Evolutionary conservation across 345 rosid genomes (phyloP), one percentile per base, ranked within the genome.

Genomic region (Angophora floribunda): DNA sequence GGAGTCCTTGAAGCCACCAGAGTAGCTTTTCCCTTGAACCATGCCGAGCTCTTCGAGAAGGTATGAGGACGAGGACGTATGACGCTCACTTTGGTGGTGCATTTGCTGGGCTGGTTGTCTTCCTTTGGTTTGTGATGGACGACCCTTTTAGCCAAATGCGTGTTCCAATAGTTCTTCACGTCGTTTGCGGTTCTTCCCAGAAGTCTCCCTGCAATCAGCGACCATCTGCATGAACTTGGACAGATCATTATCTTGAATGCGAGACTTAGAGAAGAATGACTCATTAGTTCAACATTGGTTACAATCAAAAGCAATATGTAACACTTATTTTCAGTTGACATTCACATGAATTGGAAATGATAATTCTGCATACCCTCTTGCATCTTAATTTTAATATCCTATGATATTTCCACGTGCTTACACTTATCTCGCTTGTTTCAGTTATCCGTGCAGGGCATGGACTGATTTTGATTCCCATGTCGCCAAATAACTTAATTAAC

Each of bases 171-270:
- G 49, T 91, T 90, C 70, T 90, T 91, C 82, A 90, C 91, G 22
- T 90, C 91, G 44, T 91, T 88, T 13, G 89, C 91, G 13, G 91
- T 90, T 59, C 93, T 89, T 86, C 92, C 92, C 47, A 89, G 93
- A 28, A 89, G 84, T 86, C 93, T 90, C 26, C 93, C 93, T 1
- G 90, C 91, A 78, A 90, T 91, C 89, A 89, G 15, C 9, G 93
- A 87, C 93, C 93, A 91, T 86, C 93, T 91, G 87, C 22, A 53
- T 36, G 16, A 26, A n/a, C 50, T 57, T 45, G 51, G 28, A 41
- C 51, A 85, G 26, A 44, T 85, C 63, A 85, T 52, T 14, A 16
- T 51, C 86, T 9, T 11, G 32, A n/a, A 32, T 28, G 9, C 4
- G 41, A 52, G 9, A 17, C n/a, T 19, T 44, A 65, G 50, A 44